phyloP scores from a whole-genome alignment of 495 filamentous ascomycete species.

The Cetradonia linearis region DNA sequence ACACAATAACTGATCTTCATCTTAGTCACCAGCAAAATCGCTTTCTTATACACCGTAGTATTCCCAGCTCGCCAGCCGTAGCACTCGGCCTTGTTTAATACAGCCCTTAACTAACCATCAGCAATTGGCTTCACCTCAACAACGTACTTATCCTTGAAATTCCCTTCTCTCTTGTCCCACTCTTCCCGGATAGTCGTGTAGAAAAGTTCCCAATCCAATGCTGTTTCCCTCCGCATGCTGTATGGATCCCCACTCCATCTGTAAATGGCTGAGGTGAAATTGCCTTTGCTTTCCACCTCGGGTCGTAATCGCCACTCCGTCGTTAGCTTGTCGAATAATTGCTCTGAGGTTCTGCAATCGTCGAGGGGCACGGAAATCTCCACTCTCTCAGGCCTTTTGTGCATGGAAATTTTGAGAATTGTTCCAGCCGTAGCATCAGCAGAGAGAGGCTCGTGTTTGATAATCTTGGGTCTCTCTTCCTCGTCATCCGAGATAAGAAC shows the following conservation, averaged over 20 bases:
- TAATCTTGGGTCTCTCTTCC: not conserved
- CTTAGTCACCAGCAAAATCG: not conserved
- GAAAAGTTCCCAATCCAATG: conserved; percentile 6
- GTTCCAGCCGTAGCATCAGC: not conserved
- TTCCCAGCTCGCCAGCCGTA: not conserved
- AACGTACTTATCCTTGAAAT: conserved; percentile 5
- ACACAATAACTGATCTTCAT: not conserved
- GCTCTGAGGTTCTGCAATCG: not conserved
- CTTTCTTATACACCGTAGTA: not conserved
- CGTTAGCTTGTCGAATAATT: conserved; percentile 7
- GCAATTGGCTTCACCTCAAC: conserved; percentile 9
- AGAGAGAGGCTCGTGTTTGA: not conserved
- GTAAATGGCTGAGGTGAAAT: not conserved
- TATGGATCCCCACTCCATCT: conserved; percentile 5
- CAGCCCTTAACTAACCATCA: not conserved
- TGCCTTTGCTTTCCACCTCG: conserved; percentile 4
- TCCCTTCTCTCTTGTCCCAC: not conserved
- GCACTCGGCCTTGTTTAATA: not conserved
- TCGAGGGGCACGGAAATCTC: conserved; percentile 7
- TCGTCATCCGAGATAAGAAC: not conserved
- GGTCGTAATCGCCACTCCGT: not conserved
- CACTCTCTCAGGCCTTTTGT: not conserved
- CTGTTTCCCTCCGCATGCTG: conserved; percentile 1
- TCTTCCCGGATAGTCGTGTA: not conserved
- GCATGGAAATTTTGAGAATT: not conserved